Evolutionary conservation across 1,284 basidiomycete species (phyloP).

Genomic region (Macrocystidia cucumis): DNA sequence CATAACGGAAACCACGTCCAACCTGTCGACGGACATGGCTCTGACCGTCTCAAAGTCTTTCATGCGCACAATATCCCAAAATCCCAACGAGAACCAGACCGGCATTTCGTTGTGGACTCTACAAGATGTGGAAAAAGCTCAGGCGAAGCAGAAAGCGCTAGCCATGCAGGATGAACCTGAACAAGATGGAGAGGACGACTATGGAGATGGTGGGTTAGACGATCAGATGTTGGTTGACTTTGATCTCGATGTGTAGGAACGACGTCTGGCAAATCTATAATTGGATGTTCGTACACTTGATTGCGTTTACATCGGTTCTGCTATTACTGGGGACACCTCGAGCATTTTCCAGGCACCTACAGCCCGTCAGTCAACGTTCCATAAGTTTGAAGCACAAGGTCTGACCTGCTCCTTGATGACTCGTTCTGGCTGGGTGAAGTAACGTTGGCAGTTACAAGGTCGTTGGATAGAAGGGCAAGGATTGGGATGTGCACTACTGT

Average conservation of each 20-base stretch:
- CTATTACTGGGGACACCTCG: constrained; percentile 23
- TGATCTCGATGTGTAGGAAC: constrained; percentile 29
- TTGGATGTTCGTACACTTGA: too few relatives aligned
- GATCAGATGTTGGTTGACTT: constrained; percentile 59
- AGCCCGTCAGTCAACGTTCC: constrained; percentile 8
- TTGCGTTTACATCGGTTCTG: constrained; percentile 1
- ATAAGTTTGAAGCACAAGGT: constrained; percentile 1
- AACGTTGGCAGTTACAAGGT: constrained; percentile 48
- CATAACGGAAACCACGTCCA: constrained; percentile 95
- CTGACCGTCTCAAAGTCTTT: constrained; percentile 93
- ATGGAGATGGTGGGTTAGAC: constrained; percentile 66
- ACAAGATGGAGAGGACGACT: constrained; percentile 47
- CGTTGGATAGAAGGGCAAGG: constrained; percentile 28
- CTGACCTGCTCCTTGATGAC: constrained; percentile 26
- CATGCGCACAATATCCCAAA: constrained; percentile 97
- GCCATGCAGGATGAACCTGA: constrained; percentile 38
- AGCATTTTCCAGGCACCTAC: constrained; percentile 35
- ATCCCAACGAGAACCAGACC: constrained; percentile 91
- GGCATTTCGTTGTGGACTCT: constrained; percentile 94
- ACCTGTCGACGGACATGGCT: constrained; percentile 98
- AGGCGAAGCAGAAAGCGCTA: constrained; percentile 66
- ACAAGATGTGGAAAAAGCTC: constrained; percentile 76
- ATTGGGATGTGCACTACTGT: constrained; percentile 41
- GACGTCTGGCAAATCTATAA: constrained; percentile 4
- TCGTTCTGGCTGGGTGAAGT: constrained; percentile 36